Evolutionary conservation across 257 asterid genomes (phyloP).

Genomic region (Solanum dulcamara): DNA sequence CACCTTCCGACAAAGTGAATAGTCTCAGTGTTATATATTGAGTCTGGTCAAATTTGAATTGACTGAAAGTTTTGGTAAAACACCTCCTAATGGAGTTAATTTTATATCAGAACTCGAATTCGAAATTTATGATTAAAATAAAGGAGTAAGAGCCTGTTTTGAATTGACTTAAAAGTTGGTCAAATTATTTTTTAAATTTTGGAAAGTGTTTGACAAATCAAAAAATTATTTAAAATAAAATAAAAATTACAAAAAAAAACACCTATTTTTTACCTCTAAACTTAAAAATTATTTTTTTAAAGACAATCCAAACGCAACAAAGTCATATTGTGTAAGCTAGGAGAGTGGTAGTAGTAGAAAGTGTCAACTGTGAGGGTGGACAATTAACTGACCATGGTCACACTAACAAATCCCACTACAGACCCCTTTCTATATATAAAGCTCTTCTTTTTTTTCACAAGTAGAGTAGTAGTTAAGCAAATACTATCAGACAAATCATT

Average conservation of each 20-base stretch:
- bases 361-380: background rate
- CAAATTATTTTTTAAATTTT: no score
- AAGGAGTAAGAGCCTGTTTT: no score
- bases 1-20: no score
- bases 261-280: no score
- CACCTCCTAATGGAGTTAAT: background rate
- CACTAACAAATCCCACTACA: conserved; percentile 8
- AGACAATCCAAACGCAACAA: no score
- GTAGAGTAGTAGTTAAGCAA: background rate
- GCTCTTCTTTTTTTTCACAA: background rate
- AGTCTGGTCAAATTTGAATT: background rate
- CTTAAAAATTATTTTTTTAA: no score
- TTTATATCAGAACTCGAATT: background rate
- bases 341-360: background rate
- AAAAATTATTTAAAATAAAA: no score
- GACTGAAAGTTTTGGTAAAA: background rate
- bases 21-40: no score
- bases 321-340: background rate
- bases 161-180: no score
- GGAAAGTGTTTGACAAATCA: no score
- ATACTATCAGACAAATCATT: background rate
- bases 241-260: no score
- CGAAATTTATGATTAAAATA: background rate
- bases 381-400: conserved; percentile 14
- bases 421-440: conserved; percentile 17